Percentiles rank a stretch among this genome's conserved stretches.
Conservation (phyloP, 441 rosid genomes). For the Mallotus repandus region DNA sequence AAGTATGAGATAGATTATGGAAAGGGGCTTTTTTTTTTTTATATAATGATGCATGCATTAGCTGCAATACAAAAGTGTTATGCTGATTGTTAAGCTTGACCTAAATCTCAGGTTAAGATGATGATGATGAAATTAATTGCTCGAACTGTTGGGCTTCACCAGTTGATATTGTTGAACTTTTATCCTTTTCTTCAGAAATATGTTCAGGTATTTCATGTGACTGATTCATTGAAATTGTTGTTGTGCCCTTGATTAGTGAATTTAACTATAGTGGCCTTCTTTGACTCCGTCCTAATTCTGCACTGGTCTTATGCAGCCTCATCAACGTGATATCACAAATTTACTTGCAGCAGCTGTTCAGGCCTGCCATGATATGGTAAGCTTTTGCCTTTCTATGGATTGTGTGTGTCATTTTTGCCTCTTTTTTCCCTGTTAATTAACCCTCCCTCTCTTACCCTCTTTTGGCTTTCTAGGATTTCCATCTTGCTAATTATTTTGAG, state of each 20-base stretch:
- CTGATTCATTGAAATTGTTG: not conserved
- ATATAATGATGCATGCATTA: not conserved
- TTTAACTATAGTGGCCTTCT: not conserved
- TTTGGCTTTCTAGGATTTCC: not conserved
- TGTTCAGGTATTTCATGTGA: slow-evolving; percentile 55
- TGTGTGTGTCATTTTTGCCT: not conserved
- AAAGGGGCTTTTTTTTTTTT: not conserved
- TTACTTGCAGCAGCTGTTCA: slow-evolving; percentile 94
- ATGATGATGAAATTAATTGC: slow-evolving; percentile 92
- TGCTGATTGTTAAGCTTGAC: not conserved
- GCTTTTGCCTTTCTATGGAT: slow-evolving; percentile 20
- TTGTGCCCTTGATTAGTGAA: not conserved
- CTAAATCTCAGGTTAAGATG: slow-evolving; percentile 72
- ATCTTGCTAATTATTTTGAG: slow-evolving; percentile 16
- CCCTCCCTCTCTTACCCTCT: not conserved
- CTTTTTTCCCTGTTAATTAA: not conserved
- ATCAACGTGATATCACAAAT: slow-evolving; percentile 76
- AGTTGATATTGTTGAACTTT: slow-evolving; percentile 66
- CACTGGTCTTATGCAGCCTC: slow-evolving; percentile 58
- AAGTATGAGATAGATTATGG: not conserved
- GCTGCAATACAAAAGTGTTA: not conserved
- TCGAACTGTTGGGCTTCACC: slow-evolving; percentile 89
- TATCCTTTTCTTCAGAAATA: slow-evolving; percentile 81
- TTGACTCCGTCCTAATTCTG: not conserved
- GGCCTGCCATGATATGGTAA: slow-evolving; percentile 81